A percentile compares a stretch with the other conserved stretches of the same genome.
Conservation (phyloP, 2,329 filamentous ascomycete species). For the Talaromyces pinophilus region DNA sequence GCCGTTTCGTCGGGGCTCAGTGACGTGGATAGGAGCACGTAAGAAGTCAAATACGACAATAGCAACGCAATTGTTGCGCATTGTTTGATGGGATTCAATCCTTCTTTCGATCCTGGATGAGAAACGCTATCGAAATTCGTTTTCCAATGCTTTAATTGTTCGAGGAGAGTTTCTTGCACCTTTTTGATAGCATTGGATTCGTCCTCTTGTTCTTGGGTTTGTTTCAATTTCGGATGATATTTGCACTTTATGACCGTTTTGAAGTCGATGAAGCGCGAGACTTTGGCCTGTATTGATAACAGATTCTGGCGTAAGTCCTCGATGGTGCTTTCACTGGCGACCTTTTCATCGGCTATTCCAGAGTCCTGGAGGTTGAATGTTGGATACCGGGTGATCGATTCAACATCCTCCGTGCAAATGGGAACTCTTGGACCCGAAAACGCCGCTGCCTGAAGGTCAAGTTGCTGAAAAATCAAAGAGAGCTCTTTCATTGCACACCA, state of each 20-base stretch:
- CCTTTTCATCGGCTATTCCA: not conserved
- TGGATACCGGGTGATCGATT: not conserved
- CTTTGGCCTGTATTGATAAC: not conserved
- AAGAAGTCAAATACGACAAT: conserved; percentile 7
- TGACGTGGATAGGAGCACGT: conserved; percentile 3
- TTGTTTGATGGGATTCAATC: not conserved
- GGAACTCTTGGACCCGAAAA: not conserved
- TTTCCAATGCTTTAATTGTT: not conserved
- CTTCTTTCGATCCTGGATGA: not conserved
- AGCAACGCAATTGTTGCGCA: not conserved
- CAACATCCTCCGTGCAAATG: not conserved
- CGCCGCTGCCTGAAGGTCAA: conserved; percentile 11
- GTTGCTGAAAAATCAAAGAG: not conserved
- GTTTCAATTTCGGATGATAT: not conserved
- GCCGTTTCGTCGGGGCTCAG: not conserved
- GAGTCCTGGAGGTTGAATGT: not conserved
- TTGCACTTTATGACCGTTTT: not conserved
- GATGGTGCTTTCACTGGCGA: not conserved
- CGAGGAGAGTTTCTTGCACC: not conserved
- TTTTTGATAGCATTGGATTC: not conserved
- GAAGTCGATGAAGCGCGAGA: conserved; percentile 4
- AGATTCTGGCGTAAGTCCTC: not conserved
- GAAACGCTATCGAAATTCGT: not conserved
- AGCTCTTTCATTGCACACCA: not conserved
- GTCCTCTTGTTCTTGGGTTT: not conserved